Evolutionary conservation across 163 green algal species (phyloP), one percentile per base, ranked within the genome.

Genomic region (Scenedesmus sp.): DNA sequence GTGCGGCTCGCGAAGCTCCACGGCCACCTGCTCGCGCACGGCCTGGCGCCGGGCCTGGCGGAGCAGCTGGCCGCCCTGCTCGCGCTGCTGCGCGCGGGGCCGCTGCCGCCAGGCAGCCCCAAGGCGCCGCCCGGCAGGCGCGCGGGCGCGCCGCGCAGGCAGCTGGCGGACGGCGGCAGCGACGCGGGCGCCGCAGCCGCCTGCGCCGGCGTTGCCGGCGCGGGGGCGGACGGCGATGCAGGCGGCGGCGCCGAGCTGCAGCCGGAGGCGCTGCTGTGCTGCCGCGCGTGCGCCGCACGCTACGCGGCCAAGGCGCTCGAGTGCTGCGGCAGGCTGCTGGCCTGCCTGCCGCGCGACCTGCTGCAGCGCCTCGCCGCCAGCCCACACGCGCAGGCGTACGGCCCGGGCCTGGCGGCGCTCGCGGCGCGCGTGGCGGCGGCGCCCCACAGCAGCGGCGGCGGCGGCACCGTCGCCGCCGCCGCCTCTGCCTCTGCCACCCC

Each of bases 301-400:
- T 80, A 80, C 20, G 72, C 72, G 39, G 72, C 44, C 4, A 80
- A 80, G 33, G 72, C 72, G 13, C 60, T 80, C 3, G 60, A 80
- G 33, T 80, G 72, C 47, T 67, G 72, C 22, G 36, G 60, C 45
- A 60, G 51, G 24, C 72, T 80, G 45, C 72, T 80, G 58, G 50
- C 39, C 31, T 70, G 72, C 10, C 4, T 80, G n/a, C 57, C 60
- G 7, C 17, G 15, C 11, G 42, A 71, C 14, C 39, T 80, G 28
- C 11, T 44, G 11, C 18, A 47, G 9, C 24, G 15, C 29, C 33
- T 80, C 29, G 47, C 47, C 10, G 18, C 5, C 47, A 54, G 60
- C 60, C 57, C 60, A 22, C 60, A 80, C 33, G 24, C 28, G 4
- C 57, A 70, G 58, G 44, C 60, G 17, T 71, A 63, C 7, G 60